Evolutionary conservation across 805 yeast species (phyloP).

Genomic region (Kluyveromyces dobzhanskii): DNA sequence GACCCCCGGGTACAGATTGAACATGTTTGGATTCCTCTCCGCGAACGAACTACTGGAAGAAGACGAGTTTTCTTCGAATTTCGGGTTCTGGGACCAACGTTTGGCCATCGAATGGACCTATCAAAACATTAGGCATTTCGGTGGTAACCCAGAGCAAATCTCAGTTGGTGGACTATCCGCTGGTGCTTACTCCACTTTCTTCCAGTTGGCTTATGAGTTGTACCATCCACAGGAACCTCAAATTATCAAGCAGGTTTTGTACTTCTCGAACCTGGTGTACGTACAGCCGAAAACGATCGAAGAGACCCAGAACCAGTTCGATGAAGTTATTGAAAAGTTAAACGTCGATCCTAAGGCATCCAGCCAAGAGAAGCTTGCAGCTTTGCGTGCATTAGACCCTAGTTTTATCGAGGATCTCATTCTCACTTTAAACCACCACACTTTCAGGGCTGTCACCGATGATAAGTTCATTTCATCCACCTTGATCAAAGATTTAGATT

Average conservation of each 20-base stretch:
- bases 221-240: slow-evolving; percentile 34
- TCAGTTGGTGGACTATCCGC: slow-evolving; percentile 42
- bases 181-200: slow-evolving; percentile 37
- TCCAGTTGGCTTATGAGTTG: slow-evolving; percentile 35
- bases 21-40: slow-evolving; percentile 32
- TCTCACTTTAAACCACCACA: slow-evolving; percentile 21
- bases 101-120: slow-evolving; percentile 40
- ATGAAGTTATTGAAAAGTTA: slow-evolving; percentile 27
- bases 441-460: slow-evolving; percentile 36
- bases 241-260: slow-evolving; percentile 32
- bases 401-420: slow-evolving; percentile 20
- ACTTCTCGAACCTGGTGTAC: slow-evolving; percentile 31
- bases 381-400: slow-evolving; percentile 16
- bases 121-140: slow-evolving; percentile 35
- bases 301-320: slow-evolving; percentile 31
- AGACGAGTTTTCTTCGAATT: slow-evolving; percentile 29
- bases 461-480: slow-evolving; percentile 28
- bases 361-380: slow-evolving; percentile 14
- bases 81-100: slow-evolving; percentile 41
- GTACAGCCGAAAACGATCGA: slow-evolving; percentile 33
- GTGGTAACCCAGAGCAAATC: slow-evolving; percentile 37
- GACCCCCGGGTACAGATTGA: slow-evolving; percentile 34
- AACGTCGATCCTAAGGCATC: slow-evolving; percentile 13
- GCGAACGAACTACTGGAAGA: slow-evolving; percentile 32
- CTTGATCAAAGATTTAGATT: slow-evolving; percentile 26